Evolutionary conservation across 2,329 filamentous ascomycete genomes (phyloP).

Genomic region (Verticillium klebahnii): DNA sequence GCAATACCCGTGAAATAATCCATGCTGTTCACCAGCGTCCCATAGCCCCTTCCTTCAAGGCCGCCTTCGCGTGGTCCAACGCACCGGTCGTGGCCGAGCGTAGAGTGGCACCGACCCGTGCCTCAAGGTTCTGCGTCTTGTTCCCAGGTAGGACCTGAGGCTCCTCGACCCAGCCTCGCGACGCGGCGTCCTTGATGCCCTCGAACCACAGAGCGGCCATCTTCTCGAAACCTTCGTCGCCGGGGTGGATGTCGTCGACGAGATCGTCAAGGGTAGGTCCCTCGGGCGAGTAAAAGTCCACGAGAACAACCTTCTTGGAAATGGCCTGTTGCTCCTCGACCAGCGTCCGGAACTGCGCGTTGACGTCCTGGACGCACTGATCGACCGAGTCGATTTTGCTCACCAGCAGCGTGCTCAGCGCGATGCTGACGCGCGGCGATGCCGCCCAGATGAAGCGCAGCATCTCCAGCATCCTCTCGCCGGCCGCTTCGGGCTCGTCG

Average conservation of each 20-base stretch:
- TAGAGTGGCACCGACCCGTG: not conserved
- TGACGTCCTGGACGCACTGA: conserved; percentile 24
- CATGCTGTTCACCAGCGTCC: not conserved
- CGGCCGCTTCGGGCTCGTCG: conserved; percentile 22
- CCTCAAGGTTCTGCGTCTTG: not conserved
- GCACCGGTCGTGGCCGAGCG: not conserved
- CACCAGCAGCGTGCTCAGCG: conserved; percentile 33
- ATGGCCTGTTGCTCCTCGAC: conserved; percentile 18
- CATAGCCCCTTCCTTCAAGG: not conserved
- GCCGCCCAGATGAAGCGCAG: conserved; percentile 26
- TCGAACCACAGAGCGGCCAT: conserved; percentile 34
- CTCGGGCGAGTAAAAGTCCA: conserved; percentile 30
- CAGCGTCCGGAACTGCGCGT: conserved; percentile 25
- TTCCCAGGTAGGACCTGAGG: conserved; percentile 11
- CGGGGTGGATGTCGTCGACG: conserved; percentile 33
- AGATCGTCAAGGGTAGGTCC: conserved; percentile 26
- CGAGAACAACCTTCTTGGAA: conserved; percentile 29
- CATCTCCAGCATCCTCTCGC: conserved; percentile 27
- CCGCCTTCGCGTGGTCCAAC: not conserved
- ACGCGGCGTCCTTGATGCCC: conserved; percentile 20
- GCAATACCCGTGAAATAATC: not conserved
- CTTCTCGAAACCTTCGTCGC: conserved; percentile 32
- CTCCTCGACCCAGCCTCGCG: conserved; percentile 16
- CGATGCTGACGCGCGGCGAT: conserved; percentile 26
- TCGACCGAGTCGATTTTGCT: conserved; percentile 22